Base-by-base conservation (phyloP, 805 yeast genomes). In the Candida maris region DNA sequence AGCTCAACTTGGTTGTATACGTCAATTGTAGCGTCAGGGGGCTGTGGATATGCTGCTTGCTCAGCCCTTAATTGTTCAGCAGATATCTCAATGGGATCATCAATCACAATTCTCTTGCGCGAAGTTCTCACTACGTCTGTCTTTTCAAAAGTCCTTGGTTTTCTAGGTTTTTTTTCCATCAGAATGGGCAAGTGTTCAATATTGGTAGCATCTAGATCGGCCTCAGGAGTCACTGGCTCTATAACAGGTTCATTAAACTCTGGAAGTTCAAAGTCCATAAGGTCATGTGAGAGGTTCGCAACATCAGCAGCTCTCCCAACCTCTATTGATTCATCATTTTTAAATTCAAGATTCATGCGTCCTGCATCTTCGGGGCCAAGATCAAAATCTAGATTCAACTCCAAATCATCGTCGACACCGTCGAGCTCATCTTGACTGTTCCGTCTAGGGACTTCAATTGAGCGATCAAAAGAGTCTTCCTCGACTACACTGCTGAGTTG, bases 361-460 rank as follows among this genome's bases (percentile, higher is more conserved):
- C 37, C 35, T 14, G 35, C 34, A 18, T 25, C 44, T n/a, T 43
- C 51, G 10, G 44, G 51, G 3, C 54, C 63, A 7, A 61, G 39
- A 38, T 61, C 65, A 22, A 68, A 57, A 24, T 61, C 57, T 14
- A 65, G 46, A 23, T 61, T 54, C 14, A 62, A 41, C 22, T 59
- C 61, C 19, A 57, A 39, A 24, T 54, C 60, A 13, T 49, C 59
- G 20, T 53, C 58, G 27, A 54, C 57, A 13, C 59, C 63, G 13
- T 52, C 61, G 15, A 52, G 37, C 31, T 52, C 60, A 38, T 58
- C 63, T 6, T 53, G 55, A 18, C 59, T 67, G 14, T 32, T 37
- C 23, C 55, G 70, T 57, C 93, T 73, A 7, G 82, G 85, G 29
- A 78, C 49, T 55, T 85, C 95, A 28, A 85, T 69, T 0, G 89